Evolutionary conservation across 2,329 filamentous ascomycete genomes (phyloP), one percentile per base, ranked within the genome.

Genomic region (Hypoxylon sp.): DNA sequence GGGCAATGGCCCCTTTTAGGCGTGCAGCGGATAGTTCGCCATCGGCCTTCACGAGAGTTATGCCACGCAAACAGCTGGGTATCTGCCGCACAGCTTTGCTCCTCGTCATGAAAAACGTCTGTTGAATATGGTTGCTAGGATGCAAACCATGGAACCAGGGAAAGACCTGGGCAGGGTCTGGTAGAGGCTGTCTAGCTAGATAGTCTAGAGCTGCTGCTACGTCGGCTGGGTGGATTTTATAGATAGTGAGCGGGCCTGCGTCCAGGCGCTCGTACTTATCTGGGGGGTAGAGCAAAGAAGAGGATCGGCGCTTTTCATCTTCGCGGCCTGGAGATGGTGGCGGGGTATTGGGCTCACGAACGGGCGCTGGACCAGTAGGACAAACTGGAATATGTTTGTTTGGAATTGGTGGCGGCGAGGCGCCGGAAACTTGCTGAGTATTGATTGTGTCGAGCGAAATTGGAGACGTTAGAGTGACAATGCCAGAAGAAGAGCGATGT

Each of bases 111-210:
- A 99, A 98, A 83, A 98, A 98, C 5, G 92, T 88, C 68, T 96
- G 87, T 77, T 99, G 96, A 59, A 97, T 87, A 67, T 93, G 90
- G 77, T 99, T 99, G 68, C 92, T 89, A 0, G 93, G 91, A 76
- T 98, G 94, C 44, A 98, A 83, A 24, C 96, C 96, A 81, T 99
- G 96, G 24, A 98, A 85, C 96, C 96, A 99, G 1, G 96, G 96
- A 76, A 98, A 99, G 69, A 98, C 93, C 67, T 90, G 86, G n/a
- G 91, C 88, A 0, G 96, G 90, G 62, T 95, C 90, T 5, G 96
- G 95, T 24, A 98, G 84, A 1, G 94, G 91, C 76, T 97, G 94
- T 2, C 90, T 87, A 2, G 95, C 88, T 66, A 90, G 83, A 75
- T 94, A 88, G 71, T 97, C 90, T 35, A 98, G 78, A 0, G 95